A percentile compares a stretch with the other conserved stretches of the same genome.
These are phyloP conservation scores for Ilyonectria mors-panacis DNA, from an alignment of 2,329 filamentous ascomycete species.

Conservation along the genomic window DNA sequence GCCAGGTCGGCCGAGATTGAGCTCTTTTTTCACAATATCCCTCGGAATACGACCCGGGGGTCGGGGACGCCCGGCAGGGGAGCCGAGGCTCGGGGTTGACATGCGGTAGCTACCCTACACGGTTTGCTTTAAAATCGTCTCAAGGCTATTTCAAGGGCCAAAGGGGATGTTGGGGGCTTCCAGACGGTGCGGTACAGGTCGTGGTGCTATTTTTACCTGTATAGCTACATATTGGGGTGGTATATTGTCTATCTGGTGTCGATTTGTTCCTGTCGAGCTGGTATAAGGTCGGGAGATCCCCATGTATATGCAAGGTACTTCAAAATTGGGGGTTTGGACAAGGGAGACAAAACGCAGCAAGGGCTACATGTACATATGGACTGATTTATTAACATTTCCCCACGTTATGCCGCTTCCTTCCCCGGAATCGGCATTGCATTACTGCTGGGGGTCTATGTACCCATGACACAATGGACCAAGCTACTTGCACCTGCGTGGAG, in stretches of 20 bases:
- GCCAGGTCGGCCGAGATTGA: background rate
- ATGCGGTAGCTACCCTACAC: background rate
- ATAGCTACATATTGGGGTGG: background rate
- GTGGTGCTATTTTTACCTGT: background rate
- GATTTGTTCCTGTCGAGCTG: background rate
- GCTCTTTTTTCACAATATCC: background rate
- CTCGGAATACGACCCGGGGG: background rate
- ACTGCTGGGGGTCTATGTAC: background rate
- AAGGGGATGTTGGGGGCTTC: background rate
- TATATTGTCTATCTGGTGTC: background rate
- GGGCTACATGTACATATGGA: constrained; percentile 7
- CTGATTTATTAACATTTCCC: constrained; percentile 14
- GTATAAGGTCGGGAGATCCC: background rate
- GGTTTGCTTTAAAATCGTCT: background rate
- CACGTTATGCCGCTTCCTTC: constrained; percentile 6
- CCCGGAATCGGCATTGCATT: background rate
- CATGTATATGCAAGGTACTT: background rate
- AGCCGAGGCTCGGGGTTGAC: background rate
- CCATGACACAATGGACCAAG: background rate
- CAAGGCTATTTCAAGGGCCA: background rate
- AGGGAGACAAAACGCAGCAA: background rate
- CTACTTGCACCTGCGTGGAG: background rate
- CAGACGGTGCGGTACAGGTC: background rate
- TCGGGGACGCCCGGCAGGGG: background rate
- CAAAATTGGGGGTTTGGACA: constrained; percentile 16